These are phyloP conservation scores for Sparassis latifolia DNA, from an alignment of 1,284 basidiomycete genomes.

Conservation along the genomic window DNA sequence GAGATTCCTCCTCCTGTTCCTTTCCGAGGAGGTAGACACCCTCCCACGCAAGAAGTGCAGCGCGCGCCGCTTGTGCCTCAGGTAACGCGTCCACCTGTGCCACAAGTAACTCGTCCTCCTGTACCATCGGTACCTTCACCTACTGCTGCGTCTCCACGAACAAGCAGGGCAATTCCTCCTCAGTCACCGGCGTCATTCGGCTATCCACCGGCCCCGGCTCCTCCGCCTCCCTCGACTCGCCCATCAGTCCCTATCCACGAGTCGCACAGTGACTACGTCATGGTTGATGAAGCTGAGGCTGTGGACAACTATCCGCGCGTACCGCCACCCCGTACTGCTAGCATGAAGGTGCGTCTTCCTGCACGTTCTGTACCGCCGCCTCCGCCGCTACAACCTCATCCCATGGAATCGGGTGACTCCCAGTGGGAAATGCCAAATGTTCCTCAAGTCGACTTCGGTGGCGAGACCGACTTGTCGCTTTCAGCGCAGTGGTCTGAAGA, in stretches of 20 bases:
- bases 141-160: conserved; percentile 10
- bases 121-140: conserved; percentile 3
- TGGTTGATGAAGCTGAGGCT: conserved; percentile 14
- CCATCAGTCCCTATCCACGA: conserved; percentile 31
- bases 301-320: conserved; percentile 29
- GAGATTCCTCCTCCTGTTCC: conserved; percentile 40
- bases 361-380: conserved; percentile 26
- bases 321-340: conserved; percentile 32
- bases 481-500: conserved; percentile 41
- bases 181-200: conserved; percentile 11
- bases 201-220: conserved; percentile 18
- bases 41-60: conserved; percentile 1
- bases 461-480: conserved; percentile 33
- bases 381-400: conserved; percentile 27
- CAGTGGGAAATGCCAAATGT: conserved; percentile 24
- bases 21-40: conserved; percentile 27
- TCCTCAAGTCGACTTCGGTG: conserved; percentile 28
- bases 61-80: conserved; percentile 7
- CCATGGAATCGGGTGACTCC: conserved; percentile 7
- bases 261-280: conserved; percentile 24
- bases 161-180: conserved; percentile 3
- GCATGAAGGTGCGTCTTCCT: conserved; percentile 17
- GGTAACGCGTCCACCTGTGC: conserved; percentile 23
- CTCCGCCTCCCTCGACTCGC: conserved; percentile 27
- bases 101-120: conserved; percentile 10